Percentiles rank a stretch among this genome's conserved stretches.
Conservation (phyloP, 768 basidiomycete species). For the Hygrocybe punicea region DNA sequence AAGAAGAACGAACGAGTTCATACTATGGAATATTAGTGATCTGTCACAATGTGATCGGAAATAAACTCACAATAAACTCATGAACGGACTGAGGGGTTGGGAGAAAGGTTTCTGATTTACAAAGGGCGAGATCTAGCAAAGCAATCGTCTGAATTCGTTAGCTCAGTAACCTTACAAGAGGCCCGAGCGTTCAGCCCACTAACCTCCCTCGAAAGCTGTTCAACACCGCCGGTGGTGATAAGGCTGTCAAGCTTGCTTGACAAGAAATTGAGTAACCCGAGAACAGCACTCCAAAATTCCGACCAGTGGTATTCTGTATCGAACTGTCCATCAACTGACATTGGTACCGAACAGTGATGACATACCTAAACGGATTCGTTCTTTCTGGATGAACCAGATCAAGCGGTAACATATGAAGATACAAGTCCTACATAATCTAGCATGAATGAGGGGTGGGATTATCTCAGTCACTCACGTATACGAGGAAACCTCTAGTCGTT, state of each 20-base stretch:
- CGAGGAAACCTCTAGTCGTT: slow-evolving; percentile 52
- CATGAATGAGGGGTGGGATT: background rate
- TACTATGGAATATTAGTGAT: slow-evolving; percentile 41
- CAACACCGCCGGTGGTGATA: slow-evolving; percentile 50
- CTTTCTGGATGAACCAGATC: slow-evolving; percentile 55
- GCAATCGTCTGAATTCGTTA: slow-evolving; percentile 41
- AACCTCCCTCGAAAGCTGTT: slow-evolving; percentile 55
- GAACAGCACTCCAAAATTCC: slow-evolving; percentile 57
- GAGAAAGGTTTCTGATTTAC: slow-evolving; percentile 51
- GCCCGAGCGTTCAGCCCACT: slow-evolving; percentile 10
- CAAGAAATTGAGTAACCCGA: slow-evolving; percentile 55
- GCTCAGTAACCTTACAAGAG: background rate
- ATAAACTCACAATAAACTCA: slow-evolving; percentile 54
- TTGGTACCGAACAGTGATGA: background rate
- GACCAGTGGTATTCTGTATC: slow-evolving; percentile 60
- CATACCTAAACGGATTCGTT: slow-evolving; percentile 54
- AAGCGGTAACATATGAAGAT: slow-evolving; percentile 52
- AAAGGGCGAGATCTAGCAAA: slow-evolving; percentile 51
- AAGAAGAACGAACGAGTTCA: slow-evolving; percentile 58
- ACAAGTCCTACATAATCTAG: slow-evolving; percentile 43
- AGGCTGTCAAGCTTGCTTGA: slow-evolving; percentile 52
- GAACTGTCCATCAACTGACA: background rate
- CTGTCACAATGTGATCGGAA: background rate
- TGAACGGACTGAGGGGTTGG: slow-evolving; percentile 54
- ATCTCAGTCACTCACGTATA: slow-evolving; percentile 46